Base-by-base conservation (phyloP, 2,329 filamentous ascomycete species). In the Alternaria brassicae region DNA sequence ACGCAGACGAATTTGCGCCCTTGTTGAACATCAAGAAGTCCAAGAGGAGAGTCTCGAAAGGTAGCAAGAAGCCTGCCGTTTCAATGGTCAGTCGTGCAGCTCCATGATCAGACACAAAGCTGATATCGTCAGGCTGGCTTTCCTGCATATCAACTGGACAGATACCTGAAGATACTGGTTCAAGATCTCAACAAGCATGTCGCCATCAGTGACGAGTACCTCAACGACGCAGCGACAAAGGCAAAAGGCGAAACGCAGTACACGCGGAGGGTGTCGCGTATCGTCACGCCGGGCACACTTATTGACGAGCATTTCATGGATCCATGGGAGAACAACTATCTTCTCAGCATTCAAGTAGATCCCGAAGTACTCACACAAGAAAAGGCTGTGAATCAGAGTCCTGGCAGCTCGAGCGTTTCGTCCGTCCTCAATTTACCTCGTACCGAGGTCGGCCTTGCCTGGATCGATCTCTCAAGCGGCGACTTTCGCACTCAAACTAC, bases 281-380 rank as follows among this genome's bases (percentile, higher is more conserved):
- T 99, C 67, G 88, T 99, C 72, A 98, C 95, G 0, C 93, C 95
- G 1, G 95, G 95, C 19, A 99, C 95, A 1, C 82, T 99, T 53
- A 97, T 99, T 66, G 95, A 99, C 77, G 95, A 99, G 79, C 93
- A 93, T 70, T 99, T 98, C 77, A 93, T 99, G 83, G 92, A 98
- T 74, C 92, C 93, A 1, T 94, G 91, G 74, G 88, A 91, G 70
- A 97, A 95, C 78, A 98, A 97, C 75, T 99, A 94, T 76, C 84
- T 98, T 32, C 86, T 98, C 75, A 89, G 91, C 36, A 85, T 98
- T 47, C 87, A 96, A 72, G 76, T 90, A 27, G 78, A 83, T 15
- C 69, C 72, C n/a, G 56, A 73, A 21, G 61, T 57, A 4, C 60
- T 70, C 21, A 68, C 62, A 15, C 63, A 70, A 21, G 71, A 67